Evolutionary conservation across 2,329 filamentous ascomycete genomes (phyloP).

Genomic region (Penicillium sp.): DNA sequence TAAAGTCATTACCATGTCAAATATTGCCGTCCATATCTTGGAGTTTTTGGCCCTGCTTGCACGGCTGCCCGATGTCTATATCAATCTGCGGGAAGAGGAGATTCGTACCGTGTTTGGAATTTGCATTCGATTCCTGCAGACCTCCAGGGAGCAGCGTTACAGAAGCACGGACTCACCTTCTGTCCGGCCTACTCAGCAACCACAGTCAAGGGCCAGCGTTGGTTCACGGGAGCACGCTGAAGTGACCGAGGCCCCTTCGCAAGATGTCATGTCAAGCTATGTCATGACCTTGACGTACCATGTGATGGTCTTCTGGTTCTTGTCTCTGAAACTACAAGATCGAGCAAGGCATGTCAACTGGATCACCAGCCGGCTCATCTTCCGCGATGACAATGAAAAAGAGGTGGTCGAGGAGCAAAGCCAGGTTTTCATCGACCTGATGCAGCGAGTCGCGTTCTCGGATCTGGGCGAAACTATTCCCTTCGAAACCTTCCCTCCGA

Average conservation of each 20-base stretch:
- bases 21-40: constrained; percentile 89
- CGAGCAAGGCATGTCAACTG: constrained; percentile 80
- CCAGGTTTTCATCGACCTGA: constrained; percentile 89
- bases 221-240: constrained; percentile 43
- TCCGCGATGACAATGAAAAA: constrained; percentile 71
- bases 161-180: constrained; percentile 32
- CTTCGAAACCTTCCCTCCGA: constrained; percentile 42
- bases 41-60: constrained; percentile 92
- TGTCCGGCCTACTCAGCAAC: constrained; percentile 36
- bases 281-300: constrained; percentile 92
- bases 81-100: constrained; percentile 87
- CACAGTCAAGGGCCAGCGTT: constrained; percentile 42
- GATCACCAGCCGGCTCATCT: constrained; percentile 81
- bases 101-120: constrained; percentile 94
- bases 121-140: constrained; percentile 89
- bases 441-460: constrained; percentile 83
- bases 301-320: constrained; percentile 95
- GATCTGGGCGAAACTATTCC: constrained; percentile 69
- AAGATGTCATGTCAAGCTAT: constrained; percentile 85
- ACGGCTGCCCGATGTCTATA: constrained; percentile 76
- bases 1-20: constrained; percentile 89
- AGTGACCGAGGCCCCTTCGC: constrained; percentile 40
- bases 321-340: constrained; percentile 81
- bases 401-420: constrained; percentile 86
- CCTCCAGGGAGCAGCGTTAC: constrained; percentile 64